Evolutionary conservation across 2,329 filamentous ascomycete genomes (phyloP).

Genomic region (Bretziella fagacearum): DNA sequence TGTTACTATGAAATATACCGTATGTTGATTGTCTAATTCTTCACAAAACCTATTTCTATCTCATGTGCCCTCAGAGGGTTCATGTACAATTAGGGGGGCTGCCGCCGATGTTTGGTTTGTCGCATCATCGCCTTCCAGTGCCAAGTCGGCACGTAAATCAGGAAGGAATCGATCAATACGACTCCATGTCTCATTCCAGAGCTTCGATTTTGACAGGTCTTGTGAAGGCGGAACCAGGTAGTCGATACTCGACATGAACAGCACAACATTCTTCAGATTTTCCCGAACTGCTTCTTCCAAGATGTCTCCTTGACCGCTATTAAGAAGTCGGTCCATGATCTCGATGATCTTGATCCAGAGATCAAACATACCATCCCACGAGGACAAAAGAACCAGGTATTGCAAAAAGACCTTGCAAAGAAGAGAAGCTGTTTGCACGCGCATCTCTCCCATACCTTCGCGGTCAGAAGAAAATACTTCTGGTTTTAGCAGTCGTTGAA

Average conservation of each 20-base stretch:
- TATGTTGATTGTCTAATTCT: too few relatives aligned
- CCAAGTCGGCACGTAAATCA: constrained; percentile 39
- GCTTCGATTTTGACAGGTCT: constrained; percentile 36
- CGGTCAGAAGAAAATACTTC: constrained; percentile 88
- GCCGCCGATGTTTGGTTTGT: constrained; percentile 4
- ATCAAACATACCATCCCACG: constrained; percentile 78
- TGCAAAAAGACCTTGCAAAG: constrained; percentile 92
- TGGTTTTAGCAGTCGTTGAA: constrained; percentile 72
- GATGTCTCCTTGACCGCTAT: constrained; percentile 81
- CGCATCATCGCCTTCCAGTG: constrained; percentile 28
- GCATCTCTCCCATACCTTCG: constrained; percentile 85
- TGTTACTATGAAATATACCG: too few relatives aligned
- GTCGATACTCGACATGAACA: constrained; percentile 86
- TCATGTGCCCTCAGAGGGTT: too few relatives aligned
- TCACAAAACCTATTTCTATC: too few relatives aligned
- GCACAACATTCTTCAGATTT: constrained; percentile 84
- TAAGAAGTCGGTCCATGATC: constrained; percentile 91
- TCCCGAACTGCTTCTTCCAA: constrained; percentile 89
- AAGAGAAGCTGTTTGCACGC: constrained; percentile 77
- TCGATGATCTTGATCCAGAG: constrained; percentile 86
- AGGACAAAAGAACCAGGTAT: constrained; percentile 69
- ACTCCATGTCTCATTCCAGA: constrained; percentile 49
- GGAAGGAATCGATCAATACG: constrained; percentile 48
- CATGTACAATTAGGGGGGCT: too few relatives aligned
- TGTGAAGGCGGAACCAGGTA: constrained; percentile 57